Base-by-base conservation (phyloP, 345 rosid species). In the Euphorbia tirucalli region DNA sequence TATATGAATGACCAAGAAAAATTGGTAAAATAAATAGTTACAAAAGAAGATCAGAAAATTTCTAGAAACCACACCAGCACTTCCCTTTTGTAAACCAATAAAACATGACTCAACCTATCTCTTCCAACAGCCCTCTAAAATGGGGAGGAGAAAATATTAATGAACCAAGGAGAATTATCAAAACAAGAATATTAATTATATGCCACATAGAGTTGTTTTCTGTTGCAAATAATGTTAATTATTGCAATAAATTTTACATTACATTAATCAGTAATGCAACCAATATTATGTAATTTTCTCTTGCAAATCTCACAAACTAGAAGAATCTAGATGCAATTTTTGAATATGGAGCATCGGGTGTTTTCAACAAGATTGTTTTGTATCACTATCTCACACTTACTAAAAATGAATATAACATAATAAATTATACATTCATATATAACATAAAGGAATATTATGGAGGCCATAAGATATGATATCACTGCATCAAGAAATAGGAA, bases 381-480 rank as follows among this genome's bases (percentile, higher is more conserved):
- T 32, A 54, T 75, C 55, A 43, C 59, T 41, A 14, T 58, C 35
- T 31, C 22, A 30, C 13, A 60, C 28, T 14, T 65, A 44, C 39
- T 2, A 13, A 61, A 61, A 11, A 31, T 27, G 22, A 60, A 31
- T 30, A 18, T 31, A 31, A 49, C 16, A 19, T 58, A 31, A 55
- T 65, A 49, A 43, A 28, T 48, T 58, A 43, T 35, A 28, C n/a
- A n/a, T n/a, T n/a, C n/a, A n/a, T n/a, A n/a, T n/a, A n/a, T n/a
- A n/a, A n/a, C n/a, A n/a, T 37, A 85, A 83, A 68, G 88, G 82
- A 80, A 93, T 87, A 83, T 88, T 91, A 66, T 96, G 93, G 67
- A 91, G 94, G 74, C 96, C 98, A 77, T 75, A 87, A 11, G 98
- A 94, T 74, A 82, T 76, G 73, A 80, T 88, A 68, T 92, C 97